These are phyloP conservation scores for Ilyonectria destructans DNA, from an alignment of 2,329 filamentous ascomycete genomes.

Conservation along the genomic window DNA sequence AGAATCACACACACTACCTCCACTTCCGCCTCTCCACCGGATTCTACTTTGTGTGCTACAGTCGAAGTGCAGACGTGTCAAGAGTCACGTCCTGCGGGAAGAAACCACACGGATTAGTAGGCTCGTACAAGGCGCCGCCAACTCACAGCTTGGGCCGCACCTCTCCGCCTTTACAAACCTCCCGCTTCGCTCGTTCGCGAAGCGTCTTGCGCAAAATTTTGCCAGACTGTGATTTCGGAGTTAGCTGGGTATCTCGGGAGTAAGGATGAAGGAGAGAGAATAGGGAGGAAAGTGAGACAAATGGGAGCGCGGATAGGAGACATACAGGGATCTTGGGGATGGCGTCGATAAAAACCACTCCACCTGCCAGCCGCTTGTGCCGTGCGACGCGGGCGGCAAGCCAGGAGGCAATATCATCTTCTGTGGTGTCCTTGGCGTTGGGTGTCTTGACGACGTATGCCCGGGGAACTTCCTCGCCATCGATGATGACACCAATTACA, in stretches of 20 bases:
- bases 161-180: constrained; percentile 61
- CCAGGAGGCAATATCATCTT: constrained; percentile 73
- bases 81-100: constrained; percentile 35
- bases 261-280: not conserved
- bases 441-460: constrained; percentile 71
- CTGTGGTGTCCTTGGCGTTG: constrained; percentile 38
- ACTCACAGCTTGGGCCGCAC: constrained; percentile 52
- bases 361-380: constrained; percentile 79
- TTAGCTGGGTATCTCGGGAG: constrained; percentile 26
- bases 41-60: constrained; percentile 21
- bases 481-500: constrained; percentile 72
- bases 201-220: constrained; percentile 77
- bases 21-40: not conserved
- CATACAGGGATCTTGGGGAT: constrained; percentile 74
- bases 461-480: constrained; percentile 73
- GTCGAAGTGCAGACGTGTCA: constrained; percentile 26
- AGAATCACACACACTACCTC: not conserved
- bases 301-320: not conserved
- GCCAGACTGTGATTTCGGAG: constrained; percentile 65
- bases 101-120: constrained; percentile 41
- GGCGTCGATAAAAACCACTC: constrained; percentile 77
- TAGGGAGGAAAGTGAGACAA: not conserved
- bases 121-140: constrained; percentile 43
- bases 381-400: constrained; percentile 74
- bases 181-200: constrained; percentile 70